Base-by-base conservation (phyloP, 2,329 filamentous ascomycete genomes). In the Nannizziopsis barbatae region DNA sequence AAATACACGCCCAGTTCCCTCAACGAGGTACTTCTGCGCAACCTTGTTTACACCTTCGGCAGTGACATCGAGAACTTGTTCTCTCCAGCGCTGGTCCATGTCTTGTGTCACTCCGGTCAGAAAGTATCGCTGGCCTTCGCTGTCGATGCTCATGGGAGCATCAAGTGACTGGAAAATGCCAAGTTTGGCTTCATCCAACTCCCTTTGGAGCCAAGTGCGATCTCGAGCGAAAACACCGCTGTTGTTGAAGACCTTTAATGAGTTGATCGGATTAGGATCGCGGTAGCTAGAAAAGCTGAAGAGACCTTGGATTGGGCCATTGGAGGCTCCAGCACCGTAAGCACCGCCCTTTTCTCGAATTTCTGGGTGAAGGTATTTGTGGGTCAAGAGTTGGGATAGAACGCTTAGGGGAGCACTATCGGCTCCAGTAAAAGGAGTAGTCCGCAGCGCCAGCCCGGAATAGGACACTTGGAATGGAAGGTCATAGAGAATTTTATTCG, bases 401-500 rank as follows among this genome's bases (percentile, higher is more conserved):
- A 96, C 84, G 58, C 90, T 87, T 12, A 96, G 79, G 0, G 88
- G 77, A 1, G 92, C 86, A 36, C 84, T 81, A 45, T 84, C 76
- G 0, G 80, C 65, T 38, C 85, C 79, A 2, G 80, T 82, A 66
- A 95, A 98, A 0, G 89, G 85, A 0, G 84, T 83, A 0, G 90
- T 94, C 5, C 85, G 81, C 11, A 95, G 69, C 14, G 87, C 83
- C 39, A 92, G 75, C 12, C 83, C 84, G 6, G 90, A 87, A 62
- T 96, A 96, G 63, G 94, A 95, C 31, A 98, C 92, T 67, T 98
- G 92, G 67, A 95, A 98, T 0, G 92, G 92, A 14, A 98, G 75
- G 18, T 90, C 84, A 68, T 94, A 96, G 68, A 96, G 93, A 0
- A 87, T 83, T 64, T 88, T 92, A 55, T 65, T 61, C 46, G 71